phyloP scores from a whole-genome alignment of 331 rosid species.

The Spiraea crenata region DNA sequence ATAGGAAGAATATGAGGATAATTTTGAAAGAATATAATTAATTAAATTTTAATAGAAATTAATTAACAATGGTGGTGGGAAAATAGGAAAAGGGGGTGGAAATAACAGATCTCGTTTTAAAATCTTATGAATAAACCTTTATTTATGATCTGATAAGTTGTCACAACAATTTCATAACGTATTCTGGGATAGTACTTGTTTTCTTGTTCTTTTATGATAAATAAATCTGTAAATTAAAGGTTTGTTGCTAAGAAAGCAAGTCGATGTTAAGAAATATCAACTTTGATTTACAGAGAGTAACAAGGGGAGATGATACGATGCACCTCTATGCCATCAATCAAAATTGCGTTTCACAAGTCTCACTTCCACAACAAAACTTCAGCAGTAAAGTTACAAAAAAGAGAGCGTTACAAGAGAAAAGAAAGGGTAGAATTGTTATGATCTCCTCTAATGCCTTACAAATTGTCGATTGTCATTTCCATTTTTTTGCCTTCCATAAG shows the following conservation, averaged over 20 bases:
- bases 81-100: too few relatives aligned
- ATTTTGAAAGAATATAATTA: too few relatives aligned
- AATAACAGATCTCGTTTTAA: too few relatives aligned
- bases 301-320: neutral
- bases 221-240: too few relatives aligned
- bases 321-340: neutral
- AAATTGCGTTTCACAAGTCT: neutral
- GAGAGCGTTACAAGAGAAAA: neutral
- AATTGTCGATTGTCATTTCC: constrained; percentile 53
- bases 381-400: neutral
- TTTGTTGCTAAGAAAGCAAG: neutral
- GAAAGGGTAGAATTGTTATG: neutral
- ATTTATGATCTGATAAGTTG: too few relatives aligned
- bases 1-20: too few relatives aligned
- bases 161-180: too few relatives aligned
- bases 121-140: too few relatives aligned
- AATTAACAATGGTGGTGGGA: too few relatives aligned
- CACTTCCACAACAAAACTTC: neutral
- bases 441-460: constrained; percentile 47
- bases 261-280: neutral
- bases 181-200: too few relatives aligned
- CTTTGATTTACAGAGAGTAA: neutral
- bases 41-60: too few relatives aligned
- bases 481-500: constrained; percentile 58
- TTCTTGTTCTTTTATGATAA: too few relatives aligned